These are phyloP conservation scores for Neurospora pannonica DNA, from an alignment of 495 filamentous ascomycete species.

Conservation along the genomic window DNA sequence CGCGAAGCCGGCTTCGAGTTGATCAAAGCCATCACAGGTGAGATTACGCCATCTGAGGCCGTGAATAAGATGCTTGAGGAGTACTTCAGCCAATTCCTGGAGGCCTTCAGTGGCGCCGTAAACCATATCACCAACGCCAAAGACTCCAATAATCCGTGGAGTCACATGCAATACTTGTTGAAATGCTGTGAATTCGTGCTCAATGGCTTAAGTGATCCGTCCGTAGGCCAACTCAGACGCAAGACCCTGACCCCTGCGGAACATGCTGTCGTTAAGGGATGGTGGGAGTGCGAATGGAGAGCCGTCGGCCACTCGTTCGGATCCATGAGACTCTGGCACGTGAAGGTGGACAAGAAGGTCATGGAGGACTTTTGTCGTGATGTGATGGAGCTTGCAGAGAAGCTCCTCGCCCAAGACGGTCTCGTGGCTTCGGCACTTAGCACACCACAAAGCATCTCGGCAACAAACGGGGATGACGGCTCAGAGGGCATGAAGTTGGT, in stretches of 20 bases:
- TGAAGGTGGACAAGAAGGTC: slow-evolving; percentile 53
- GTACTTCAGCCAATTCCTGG: slow-evolving; percentile 39
- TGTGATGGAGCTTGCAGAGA: slow-evolving; percentile 84
- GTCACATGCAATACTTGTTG: slow-evolving; percentile 59
- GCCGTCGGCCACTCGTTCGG: slow-evolving; percentile 71
- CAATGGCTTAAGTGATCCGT: slow-evolving; percentile 70
- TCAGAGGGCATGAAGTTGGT: slow-evolving; percentile 42
- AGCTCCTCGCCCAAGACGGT: slow-evolving; percentile 71
- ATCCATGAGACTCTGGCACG: slow-evolving; percentile 71
- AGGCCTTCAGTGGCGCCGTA: slow-evolving; percentile 28
- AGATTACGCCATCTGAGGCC: slow-evolving; percentile 62
- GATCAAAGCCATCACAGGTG: slow-evolving; percentile 66
- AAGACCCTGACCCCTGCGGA: slow-evolving; percentile 51
- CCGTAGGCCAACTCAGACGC: slow-evolving; percentile 68
- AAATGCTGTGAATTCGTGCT: slow-evolving; percentile 68
- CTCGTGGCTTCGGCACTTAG: slow-evolving; percentile 62
- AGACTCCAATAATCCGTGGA: slow-evolving; percentile 45
- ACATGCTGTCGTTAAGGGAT: slow-evolving; percentile 51
- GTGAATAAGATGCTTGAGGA: slow-evolving; percentile 58
- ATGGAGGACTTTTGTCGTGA: slow-evolving; percentile 92
- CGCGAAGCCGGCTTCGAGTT: slow-evolving; percentile 68
- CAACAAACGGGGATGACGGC: slow-evolving; percentile 33
- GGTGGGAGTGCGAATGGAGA: slow-evolving; percentile 80
- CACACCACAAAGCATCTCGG: slow-evolving; percentile 23
- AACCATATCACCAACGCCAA: slow-evolving; percentile 44